Evolutionary conservation across 78 protist genomes (phyloP).

Genomic region (Monosiga brevicollis): DNA sequence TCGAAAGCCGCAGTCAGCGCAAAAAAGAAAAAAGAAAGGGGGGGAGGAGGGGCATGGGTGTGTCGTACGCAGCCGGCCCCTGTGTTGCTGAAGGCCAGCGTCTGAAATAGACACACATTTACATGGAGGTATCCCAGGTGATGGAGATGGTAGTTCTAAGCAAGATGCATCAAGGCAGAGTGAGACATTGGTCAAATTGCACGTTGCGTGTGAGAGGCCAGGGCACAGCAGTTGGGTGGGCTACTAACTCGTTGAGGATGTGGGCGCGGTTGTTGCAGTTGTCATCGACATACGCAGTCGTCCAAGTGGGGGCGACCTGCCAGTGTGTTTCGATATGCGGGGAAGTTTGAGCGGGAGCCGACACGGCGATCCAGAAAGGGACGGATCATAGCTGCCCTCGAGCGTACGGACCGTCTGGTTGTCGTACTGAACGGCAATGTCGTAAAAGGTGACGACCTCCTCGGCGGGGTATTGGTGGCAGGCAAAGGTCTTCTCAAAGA

Average conservation of each 20-base stretch:
- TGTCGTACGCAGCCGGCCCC: not conserved
- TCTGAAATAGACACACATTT: too few relatives aligned
- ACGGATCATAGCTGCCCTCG: too few relatives aligned
- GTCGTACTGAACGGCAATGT: slow-evolving; percentile 21
- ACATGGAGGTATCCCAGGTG: not conserved
- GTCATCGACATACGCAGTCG: slow-evolving; percentile 31
- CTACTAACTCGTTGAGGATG: not conserved
- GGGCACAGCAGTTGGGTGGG: not conserved
- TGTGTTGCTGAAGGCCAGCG: too few relatives aligned
- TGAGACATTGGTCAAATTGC: too few relatives aligned
- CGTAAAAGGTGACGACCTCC: slow-evolving; percentile 19
- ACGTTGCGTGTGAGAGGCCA: not conserved
- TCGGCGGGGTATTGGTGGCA: slow-evolving; percentile 30
- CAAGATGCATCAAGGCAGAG: not conserved
- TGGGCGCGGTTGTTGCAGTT: slow-evolving; percentile 31
- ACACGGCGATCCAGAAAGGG: too few relatives aligned
- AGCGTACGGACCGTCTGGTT: not conserved
- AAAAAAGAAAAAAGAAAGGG: not conserved
- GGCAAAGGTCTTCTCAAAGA: slow-evolving; percentile 24
- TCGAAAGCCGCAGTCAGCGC: not conserved
- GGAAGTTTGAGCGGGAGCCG: too few relatives aligned
- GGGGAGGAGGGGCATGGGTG: not conserved
- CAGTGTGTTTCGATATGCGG: not conserved
- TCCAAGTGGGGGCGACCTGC: slow-evolving; percentile 16
- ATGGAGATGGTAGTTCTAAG: not conserved